Evolutionary conservation across 345 rosid genomes (phyloP), one percentile per base, ranked within the genome.

Genomic region (Aquilaria sinensis): DNA sequence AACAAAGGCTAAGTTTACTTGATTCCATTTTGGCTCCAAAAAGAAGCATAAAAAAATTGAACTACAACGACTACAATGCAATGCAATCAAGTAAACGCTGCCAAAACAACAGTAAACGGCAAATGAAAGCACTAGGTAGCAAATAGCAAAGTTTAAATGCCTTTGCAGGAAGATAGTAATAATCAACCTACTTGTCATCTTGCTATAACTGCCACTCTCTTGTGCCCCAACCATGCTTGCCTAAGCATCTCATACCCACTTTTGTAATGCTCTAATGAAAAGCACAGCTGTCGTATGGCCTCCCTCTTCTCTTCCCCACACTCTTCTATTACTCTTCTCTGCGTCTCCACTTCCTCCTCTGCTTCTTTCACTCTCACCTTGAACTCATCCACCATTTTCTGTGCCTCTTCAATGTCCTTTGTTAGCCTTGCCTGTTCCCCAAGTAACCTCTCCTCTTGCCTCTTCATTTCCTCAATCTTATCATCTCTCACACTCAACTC

Each of bases 281-380:
- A 75, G 71, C 96, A 86, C 16, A 89, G 80, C 53, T 86, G 93
- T 56, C 96, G 67, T 48, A 86, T 86, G 2, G 84, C 96, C 68
- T 86, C 91, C 68, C 89, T 67, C 74, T 88, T 88, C 75, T 81
- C 76, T 58, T 88, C 91, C 9, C 81, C 91, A 50, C 83, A 66
- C 62, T 85, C 95, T 49, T 61, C 41, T 32, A 80, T 80, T 58
- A 62, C 0, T 13, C 63, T 60, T 66, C 74, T 79, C 34, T 75
- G 82, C 72, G 48, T 81, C 75, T 85, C 77, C 4, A 79, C 63
- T 77, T 81, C 87, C 56, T 72, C 79, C 58, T 64, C 79, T 14
- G 85, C 69, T 65, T 77, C 86, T 63, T 64, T 75, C 0, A 70
- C 76, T 72, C 75, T 69, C 60, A 48, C 56, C 57, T 82, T 83